These are phyloP conservation scores for Russula foetens DNA, from an alignment of 768 basidiomycete species.

Conservation along the genomic window DNA sequence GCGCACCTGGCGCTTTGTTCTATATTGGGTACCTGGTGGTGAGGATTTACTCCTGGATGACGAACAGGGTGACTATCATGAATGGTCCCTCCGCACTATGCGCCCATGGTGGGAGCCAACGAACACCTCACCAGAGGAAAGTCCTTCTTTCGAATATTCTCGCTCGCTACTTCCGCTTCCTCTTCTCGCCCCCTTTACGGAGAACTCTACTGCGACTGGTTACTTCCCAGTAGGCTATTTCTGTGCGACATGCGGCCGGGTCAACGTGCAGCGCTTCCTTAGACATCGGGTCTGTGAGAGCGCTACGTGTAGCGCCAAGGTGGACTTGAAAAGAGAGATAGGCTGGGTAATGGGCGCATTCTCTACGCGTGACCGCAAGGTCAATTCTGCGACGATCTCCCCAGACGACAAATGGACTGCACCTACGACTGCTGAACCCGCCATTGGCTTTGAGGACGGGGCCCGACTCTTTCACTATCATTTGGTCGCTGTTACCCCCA, in stretches of 20 bases:
- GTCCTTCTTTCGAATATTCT: not conserved
- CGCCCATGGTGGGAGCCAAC: constrained; percentile 19
- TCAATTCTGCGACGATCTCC: constrained; percentile 5
- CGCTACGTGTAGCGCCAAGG: not conserved
- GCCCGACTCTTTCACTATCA: constrained; percentile 7
- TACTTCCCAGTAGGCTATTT: constrained; percentile 15
- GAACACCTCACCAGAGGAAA: not conserved
- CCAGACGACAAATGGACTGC: constrained; percentile 11
- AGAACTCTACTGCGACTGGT: constrained; percentile 7
- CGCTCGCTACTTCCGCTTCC: constrained; percentile 10
- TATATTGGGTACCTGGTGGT: constrained; percentile 18
- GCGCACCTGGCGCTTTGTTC: constrained; percentile 8
- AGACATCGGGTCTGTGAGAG: constrained; percentile 14
- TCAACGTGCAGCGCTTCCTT: constrained; percentile 17
- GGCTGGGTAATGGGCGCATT: constrained; percentile 13
- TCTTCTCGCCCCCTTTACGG: constrained; percentile 18
- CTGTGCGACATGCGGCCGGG: constrained; percentile 14
- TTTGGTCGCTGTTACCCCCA: not conserved
- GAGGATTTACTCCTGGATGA: constrained; percentile 15
- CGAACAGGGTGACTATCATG: not conserved
- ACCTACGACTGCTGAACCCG: not conserved
- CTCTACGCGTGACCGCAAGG: constrained; percentile 9
- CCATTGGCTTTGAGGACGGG: constrained; percentile 2
- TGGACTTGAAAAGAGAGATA: not conserved
- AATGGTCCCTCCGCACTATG: constrained; percentile 1